Conservation (phyloP, 1,284 basidiomycete species). For the Sporisorium reilianum region DNA sequence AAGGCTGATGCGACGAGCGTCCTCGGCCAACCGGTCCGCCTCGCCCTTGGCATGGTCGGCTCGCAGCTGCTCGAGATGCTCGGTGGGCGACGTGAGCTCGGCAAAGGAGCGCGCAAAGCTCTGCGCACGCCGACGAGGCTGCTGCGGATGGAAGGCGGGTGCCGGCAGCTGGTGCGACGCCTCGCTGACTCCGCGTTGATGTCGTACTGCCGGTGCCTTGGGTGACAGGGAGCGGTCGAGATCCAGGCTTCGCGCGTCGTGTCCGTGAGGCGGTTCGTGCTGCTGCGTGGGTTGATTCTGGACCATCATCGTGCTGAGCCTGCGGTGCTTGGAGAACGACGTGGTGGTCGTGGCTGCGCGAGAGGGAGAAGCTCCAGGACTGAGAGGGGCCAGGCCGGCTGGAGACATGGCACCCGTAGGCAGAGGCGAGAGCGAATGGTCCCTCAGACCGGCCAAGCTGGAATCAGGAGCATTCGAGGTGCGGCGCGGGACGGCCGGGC, state of each 20-base stretch:
- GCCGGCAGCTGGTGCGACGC: slow-evolving; percentile 1
- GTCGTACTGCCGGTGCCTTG: slow-evolving; percentile 5
- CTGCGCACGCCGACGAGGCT: slow-evolving; percentile 36
- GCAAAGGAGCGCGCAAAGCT: slow-evolving; percentile 53
- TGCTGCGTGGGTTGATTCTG: slow-evolving; percentile 19
- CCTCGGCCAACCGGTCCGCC: slow-evolving; percentile 23
- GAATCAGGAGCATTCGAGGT: slow-evolving; percentile 16
- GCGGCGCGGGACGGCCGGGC: slow-evolving; percentile 22
- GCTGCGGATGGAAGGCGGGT: slow-evolving; percentile 5
- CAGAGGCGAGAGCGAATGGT: slow-evolving; percentile 26
- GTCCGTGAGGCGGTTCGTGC: not conserved
- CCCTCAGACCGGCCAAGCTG: not conserved
- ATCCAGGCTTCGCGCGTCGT: slow-evolving; percentile 6
- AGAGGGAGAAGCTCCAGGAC: slow-evolving; percentile 10
- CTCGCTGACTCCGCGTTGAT: slow-evolving; percentile 34
- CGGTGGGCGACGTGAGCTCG: slow-evolving; percentile 36
- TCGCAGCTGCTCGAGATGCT: slow-evolving; percentile 42
- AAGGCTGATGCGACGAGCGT: slow-evolving; percentile 27
- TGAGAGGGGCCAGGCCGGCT: slow-evolving; percentile 10
- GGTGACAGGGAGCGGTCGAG: slow-evolving; percentile 13
- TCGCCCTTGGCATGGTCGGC: slow-evolving; percentile 34
- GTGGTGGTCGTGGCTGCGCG: slow-evolving; percentile 11
- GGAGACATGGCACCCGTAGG: slow-evolving; percentile 45
- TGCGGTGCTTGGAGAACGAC: slow-evolving; percentile 41
- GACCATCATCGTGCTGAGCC: slow-evolving; percentile 38